phyloP scores from a whole-genome alignment of 1,284 basidiomycete genomes.

The Xanthoconium separans region DNA sequence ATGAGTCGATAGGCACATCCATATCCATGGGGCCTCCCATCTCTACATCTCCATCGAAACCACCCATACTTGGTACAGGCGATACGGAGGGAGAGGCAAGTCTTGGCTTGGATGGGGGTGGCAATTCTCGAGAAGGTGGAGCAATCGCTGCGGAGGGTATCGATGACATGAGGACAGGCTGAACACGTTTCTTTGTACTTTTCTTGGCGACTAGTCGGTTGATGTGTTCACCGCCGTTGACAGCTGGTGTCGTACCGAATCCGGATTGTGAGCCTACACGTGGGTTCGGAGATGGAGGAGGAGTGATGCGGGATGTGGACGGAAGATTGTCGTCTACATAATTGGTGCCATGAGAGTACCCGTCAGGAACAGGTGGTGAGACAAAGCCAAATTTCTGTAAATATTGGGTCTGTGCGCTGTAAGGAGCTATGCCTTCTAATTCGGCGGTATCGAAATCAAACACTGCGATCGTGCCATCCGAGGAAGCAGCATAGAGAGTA shows the following conservation, averaged over 20 bases:
- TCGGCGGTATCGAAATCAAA: slow-evolving; percentile 82
- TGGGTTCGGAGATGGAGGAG: slow-evolving; percentile 47
- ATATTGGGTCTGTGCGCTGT: slow-evolving; percentile 72
- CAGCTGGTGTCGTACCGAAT: slow-evolving; percentile 37
- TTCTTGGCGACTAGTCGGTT: slow-evolving; percentile 75
- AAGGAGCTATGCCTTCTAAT: slow-evolving; percentile 80
- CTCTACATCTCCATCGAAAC: slow-evolving; percentile 34
- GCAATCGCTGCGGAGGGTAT: slow-evolving; percentile 39
- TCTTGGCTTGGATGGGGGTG: slow-evolving; percentile 13
- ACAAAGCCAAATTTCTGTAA: slow-evolving; percentile 78
- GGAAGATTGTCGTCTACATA: slow-evolving; percentile 21
- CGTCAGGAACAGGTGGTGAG: slow-evolving; percentile 60
- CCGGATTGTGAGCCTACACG: slow-evolving; percentile 33
- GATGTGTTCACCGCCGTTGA: slow-evolving; percentile 54
- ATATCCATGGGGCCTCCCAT: slow-evolving; percentile 31
- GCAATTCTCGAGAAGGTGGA: slow-evolving; percentile 13
- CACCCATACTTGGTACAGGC: slow-evolving; percentile 26
- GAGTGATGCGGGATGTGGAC: slow-evolving; percentile 42
- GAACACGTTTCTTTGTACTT: slow-evolving; percentile 67
- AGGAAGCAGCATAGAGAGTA: slow-evolving; percentile 92
- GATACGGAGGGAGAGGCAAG: slow-evolving; percentile 28
- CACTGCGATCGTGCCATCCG: slow-evolving; percentile 91
- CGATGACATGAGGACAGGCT: slow-evolving; percentile 44
- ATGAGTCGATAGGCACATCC: slow-evolving; percentile 36
- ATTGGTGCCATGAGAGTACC: slow-evolving; percentile 57